Conservation (phyloP, 2,329 filamentous ascomycete species). For the Penicillium sp. region DNA sequence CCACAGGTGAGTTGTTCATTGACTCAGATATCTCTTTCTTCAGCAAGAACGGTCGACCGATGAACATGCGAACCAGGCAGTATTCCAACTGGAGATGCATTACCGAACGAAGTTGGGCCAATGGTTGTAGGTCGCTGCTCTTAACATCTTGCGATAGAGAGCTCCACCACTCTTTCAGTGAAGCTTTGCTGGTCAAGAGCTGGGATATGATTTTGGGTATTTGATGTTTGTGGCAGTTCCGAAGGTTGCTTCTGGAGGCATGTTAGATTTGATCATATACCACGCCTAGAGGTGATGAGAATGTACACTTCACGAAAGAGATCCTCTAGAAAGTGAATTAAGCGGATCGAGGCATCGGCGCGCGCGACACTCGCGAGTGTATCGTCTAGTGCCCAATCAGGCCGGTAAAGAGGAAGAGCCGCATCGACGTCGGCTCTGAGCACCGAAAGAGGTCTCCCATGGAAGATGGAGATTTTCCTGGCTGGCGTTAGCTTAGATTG, state of each 20-base stretch:
- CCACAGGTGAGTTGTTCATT: conserved; percentile 3
- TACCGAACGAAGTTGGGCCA: conserved; percentile 13
- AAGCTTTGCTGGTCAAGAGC: neutral
- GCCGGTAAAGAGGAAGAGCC: neutral
- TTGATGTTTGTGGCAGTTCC: neutral
- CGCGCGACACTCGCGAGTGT: neutral
- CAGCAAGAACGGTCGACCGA: conserved; percentile 53
- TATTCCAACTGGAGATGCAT: conserved; percentile 45
- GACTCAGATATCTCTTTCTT: conserved; percentile 3
- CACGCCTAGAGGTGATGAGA: neutral
- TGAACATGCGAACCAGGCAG: conserved; percentile 52
- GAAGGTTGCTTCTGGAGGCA: neutral
- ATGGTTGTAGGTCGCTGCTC: neutral
- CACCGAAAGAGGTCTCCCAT: neutral
- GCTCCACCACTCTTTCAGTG: neutral
- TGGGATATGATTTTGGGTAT: neutral
- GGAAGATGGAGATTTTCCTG: conserved; percentile 1
- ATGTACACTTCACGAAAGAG: neutral
- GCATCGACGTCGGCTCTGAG: neutral
- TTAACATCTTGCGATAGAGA: neutral
- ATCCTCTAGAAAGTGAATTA: neutral
- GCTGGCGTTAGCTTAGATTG: no score
- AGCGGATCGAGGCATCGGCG: neutral
- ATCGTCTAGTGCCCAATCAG: neutral
- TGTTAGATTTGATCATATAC: neutral